Evolutionary conservation across 2,329 filamentous ascomycete genomes (phyloP), one percentile per base, ranked within the genome.

Genomic region (Talaromyces sp.): DNA sequence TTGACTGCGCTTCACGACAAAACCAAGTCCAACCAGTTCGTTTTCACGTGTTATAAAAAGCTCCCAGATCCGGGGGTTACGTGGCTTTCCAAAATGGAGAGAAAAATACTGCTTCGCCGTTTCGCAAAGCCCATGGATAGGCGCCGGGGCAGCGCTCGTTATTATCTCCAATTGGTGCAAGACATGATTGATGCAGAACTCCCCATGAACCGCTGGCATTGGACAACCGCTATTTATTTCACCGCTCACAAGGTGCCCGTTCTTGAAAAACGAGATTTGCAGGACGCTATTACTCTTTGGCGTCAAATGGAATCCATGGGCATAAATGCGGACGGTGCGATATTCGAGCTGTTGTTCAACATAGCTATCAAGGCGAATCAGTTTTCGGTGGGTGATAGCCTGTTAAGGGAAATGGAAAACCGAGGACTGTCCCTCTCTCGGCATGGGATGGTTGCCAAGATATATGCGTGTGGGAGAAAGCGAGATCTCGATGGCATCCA

Each of bases 301-400:
- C 87, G 85, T 65, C 87, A 95, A 68, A 98, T 98, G 92, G 95
- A 99, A 74, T 82, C 84, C 54, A 78, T 85, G 4, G 87, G 87
- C 1, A 83, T 84, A 1, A 74, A 92, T 15, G 77, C 84, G 39
- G 90, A 89, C 67, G 82, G 86, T 55, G 88, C 92, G n/a, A 96
- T 93, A 0, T 96, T 99, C 75, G 96, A 95, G 71, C 89, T 97
- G 54, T 82, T 99, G 13, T 97, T 96, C 68, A 90, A 97, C 70
- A 84, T 92, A 11, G 92, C 95, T 1, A 85, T 91, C 67, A 96
- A 95, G 73, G 87, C 91, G 0, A 90, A 90, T 44, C 95, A 96
- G 70, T 96, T 90, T 66, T 80, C 81, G 0, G 84, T 98, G 25
- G 93, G 92, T 3, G 90, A 97, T 68, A 90, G 91, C 78, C 85